phyloP scores from a whole-genome alignment of 306 rosid genomes.

The Rosa chinensis region DNA sequence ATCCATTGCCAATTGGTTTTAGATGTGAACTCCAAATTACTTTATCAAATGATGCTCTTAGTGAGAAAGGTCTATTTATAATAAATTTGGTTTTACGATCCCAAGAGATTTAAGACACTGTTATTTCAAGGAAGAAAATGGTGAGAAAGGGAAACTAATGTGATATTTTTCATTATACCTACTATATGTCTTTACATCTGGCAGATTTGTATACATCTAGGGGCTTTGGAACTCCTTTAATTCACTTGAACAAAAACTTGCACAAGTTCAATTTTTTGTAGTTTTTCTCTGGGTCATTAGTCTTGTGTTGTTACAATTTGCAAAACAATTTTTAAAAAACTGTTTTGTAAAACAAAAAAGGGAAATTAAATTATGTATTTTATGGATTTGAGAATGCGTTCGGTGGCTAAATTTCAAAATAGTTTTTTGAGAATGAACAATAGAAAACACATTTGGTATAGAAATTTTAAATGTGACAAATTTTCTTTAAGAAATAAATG shows the following conservation, averaged over 20 bases:
- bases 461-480: too few species aligned
- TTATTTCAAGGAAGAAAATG: conserved; percentile 69
- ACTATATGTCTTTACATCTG: neutral
- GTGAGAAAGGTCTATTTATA: conserved; percentile 72
- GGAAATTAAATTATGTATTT: too few species aligned
- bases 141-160: conserved; percentile 41
- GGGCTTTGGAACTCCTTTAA: neutral
- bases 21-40: too few species aligned
- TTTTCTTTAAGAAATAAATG: too few species aligned
- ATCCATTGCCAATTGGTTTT: too few species aligned
- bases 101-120: conserved; percentile 58
- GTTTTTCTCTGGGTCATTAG: neutral
- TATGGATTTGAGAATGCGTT: too few species aligned
- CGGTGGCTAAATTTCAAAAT: too few species aligned
- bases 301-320: neutral
- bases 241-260: neutral
- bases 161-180: conserved; percentile 18
- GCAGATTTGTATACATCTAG: neutral
- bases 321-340: too few species aligned
- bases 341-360: too few species aligned
- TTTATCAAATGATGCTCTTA: conserved; percentile 32
- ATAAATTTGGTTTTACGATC: conserved; percentile 87
- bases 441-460: too few species aligned
- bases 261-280: neutral
- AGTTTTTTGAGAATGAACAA: too few species aligned